phyloP scores from a whole-genome alignment of 768 basidiomycete species.

The Pholiota molesta region DNA sequence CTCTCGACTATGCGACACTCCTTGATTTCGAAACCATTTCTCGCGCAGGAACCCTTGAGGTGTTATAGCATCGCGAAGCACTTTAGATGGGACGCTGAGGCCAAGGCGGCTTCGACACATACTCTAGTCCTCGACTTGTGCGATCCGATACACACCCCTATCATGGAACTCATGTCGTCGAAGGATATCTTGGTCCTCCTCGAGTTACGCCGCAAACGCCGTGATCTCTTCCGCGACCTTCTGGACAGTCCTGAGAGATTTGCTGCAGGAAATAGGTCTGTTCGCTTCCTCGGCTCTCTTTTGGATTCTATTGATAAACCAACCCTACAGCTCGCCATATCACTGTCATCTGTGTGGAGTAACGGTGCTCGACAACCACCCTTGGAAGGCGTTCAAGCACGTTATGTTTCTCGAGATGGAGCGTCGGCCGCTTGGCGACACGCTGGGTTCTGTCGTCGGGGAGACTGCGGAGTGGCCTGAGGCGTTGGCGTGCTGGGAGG shows the following conservation, averaged over 20 bases:
- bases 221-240: conserved; percentile 50
- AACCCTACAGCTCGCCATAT: conserved; percentile 31
- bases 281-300: conserved; percentile 10
- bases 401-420: conserved; percentile 62
- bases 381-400: conserved; percentile 66
- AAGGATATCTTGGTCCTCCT: conserved; percentile 55
- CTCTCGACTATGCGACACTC: conserved; percentile 57
- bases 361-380: conserved; percentile 55
- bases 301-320: conserved; percentile 6
- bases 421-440: conserved; percentile 59
- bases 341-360: conserved; percentile 59
- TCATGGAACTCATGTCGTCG: conserved; percentile 52
- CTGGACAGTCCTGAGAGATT: conserved; percentile 67
- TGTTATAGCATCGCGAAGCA: conserved; percentile 61
- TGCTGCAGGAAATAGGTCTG: conserved; percentile 47
- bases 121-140: conserved; percentile 58
- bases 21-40: conserved; percentile 49
- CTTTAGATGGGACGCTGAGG: conserved; percentile 64
- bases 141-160: conserved; percentile 41
- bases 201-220: conserved; percentile 58
- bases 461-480: conserved; percentile 60
- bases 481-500: conserved; percentile 64
- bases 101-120: conserved; percentile 55
- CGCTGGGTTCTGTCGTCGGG: conserved; percentile 39
- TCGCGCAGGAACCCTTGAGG: conserved; percentile 46